Evolutionary conservation across 75 land plant genomes (phyloP), one percentile per base, ranked within the genome.

Genomic region (Cunninghamia lanceolata): DNA sequence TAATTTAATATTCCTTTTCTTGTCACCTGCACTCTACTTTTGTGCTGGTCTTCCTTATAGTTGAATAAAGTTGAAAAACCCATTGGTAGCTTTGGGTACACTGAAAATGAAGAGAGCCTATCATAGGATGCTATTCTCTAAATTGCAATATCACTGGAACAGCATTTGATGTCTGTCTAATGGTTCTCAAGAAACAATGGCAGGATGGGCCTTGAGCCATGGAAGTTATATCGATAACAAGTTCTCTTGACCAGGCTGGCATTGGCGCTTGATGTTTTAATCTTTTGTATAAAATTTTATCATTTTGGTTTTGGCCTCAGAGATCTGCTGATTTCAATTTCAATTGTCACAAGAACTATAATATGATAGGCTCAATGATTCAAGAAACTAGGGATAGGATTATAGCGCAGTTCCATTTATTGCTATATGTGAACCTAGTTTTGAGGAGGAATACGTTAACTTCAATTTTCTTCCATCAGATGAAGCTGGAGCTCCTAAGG

Each of bases 401-500:
- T 79, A 25, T 40, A 42, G 13, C 46, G 9, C 1, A 42, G 32
- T 43, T 80, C 46, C 47, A 42, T 40, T 28, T 42, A 28, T 42
- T 42, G 9, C 47, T 80, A 40, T 80, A 80, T 80, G 50, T 45
- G 45, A 45, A 80, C 82, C 82, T 43, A 21, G 50, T 80, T 45
- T 80, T 80, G 30, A n/a, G 21, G 45, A 80, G n/a, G 50, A 28
- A 52, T 25, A 83, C 63, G 19, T 83, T 83, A 53, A 50, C 66
- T 83, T 54, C 21, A 83, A 28, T 52, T 82, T 50, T 46, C 40
- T 83, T 53, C 54, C 28, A 34, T 50, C 84, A 83, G 84, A 53
- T 14, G 11, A 83, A 54, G 63, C 84, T 83, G 84, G 84, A 83
- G 40, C 63, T 83, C 39, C 36, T 83, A 21, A 83, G 16, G 66